Conservation (phyloP, 305 asterid genomes). For the Rubia balearica region DNA sequence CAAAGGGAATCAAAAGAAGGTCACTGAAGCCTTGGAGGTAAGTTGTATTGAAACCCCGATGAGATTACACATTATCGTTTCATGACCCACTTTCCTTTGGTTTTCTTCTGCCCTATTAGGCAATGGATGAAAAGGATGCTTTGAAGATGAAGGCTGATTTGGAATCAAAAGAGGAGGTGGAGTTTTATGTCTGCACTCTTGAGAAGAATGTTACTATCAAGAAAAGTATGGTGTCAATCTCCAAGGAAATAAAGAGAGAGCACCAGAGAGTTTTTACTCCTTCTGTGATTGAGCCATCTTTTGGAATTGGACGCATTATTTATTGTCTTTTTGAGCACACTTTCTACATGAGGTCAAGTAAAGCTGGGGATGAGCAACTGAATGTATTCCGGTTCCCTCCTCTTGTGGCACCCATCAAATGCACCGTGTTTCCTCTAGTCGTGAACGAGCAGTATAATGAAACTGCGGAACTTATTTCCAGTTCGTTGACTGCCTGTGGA, state of each 20-base stretch:
- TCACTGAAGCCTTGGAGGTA: slow-evolving; percentile 36
- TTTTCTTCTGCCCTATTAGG: slow-evolving; percentile 18
- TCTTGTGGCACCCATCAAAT: slow-evolving; percentile 39
- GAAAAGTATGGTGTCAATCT: slow-evolving; percentile 32
- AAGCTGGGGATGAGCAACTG: slow-evolving; percentile 35
- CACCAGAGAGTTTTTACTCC: slow-evolving; percentile 38
- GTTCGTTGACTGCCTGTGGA: slow-evolving; percentile 27
- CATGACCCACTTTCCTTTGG: neutral
- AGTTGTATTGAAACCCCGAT: neutral
- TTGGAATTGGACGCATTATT: slow-evolving; percentile 38
- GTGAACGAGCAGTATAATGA: slow-evolving; percentile 32
- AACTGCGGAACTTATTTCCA: slow-evolving; percentile 30
- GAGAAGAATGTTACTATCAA: slow-evolving; percentile 29
- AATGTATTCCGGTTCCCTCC: slow-evolving; percentile 38
- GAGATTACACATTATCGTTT: neutral
- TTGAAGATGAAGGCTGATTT: slow-evolving; percentile 30
- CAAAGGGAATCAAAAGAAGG: slow-evolving; percentile 35
- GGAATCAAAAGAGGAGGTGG: slow-evolving; percentile 33
- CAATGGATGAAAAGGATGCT: slow-evolving; percentile 33
- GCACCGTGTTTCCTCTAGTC: slow-evolving; percentile 41
- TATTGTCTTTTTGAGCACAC: slow-evolving; percentile 37
- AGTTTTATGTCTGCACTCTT: slow-evolving; percentile 31
- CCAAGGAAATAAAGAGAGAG: slow-evolving; percentile 33
- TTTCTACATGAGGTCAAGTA: slow-evolving; percentile 34
- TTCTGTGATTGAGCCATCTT: slow-evolving; percentile 38